Conservation (phyloP, 1,284 basidiomycete genomes). For the Ceratobasidium theobromae region DNA sequence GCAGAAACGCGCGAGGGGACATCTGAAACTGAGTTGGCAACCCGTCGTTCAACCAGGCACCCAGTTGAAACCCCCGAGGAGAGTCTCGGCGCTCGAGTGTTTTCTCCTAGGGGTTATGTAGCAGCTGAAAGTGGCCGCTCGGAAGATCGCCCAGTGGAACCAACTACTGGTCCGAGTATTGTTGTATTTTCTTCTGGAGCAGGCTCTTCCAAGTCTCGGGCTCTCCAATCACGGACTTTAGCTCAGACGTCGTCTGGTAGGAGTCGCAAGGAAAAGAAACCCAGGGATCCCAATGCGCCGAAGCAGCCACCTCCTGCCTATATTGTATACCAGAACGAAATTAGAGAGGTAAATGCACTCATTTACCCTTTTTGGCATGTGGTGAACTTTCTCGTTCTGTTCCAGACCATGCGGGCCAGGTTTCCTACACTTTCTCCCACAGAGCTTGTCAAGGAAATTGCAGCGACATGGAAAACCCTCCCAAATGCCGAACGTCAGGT, state of each 20-base stretch:
- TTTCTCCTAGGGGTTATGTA: not conserved
- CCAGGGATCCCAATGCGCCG: conserved; percentile 89
- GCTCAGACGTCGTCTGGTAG: not conserved
- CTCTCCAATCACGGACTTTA: not conserved
- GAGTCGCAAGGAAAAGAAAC: conserved; percentile 26
- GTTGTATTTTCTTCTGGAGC: conserved; percentile 14
- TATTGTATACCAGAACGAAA: conserved; percentile 92
- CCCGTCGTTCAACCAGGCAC: not conserved
- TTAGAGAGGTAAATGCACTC: conserved; percentile 41
- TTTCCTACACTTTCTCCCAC: conserved; percentile 22
- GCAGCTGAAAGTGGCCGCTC: not conserved
- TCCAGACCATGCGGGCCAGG: conserved; percentile 11
- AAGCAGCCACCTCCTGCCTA: conserved; percentile 96
- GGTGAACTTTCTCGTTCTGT: not conserved
- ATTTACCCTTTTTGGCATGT: not conserved
- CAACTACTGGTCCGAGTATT: conserved; percentile 21
- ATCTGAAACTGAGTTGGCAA: not conserved
- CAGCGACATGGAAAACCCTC: conserved; percentile 27
- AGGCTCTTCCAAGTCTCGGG: conserved; percentile 1
- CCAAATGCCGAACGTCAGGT: conserved; percentile 27
- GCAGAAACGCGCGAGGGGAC: not conserved
- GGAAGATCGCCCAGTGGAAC: not conserved
- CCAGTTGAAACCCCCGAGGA: not conserved
- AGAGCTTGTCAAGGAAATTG: conserved; percentile 28
- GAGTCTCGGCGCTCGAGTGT: not conserved